Conservation (phyloP, 2,329 filamentous ascomycete genomes). For the Colletotrichum tanaceti region DNA sequence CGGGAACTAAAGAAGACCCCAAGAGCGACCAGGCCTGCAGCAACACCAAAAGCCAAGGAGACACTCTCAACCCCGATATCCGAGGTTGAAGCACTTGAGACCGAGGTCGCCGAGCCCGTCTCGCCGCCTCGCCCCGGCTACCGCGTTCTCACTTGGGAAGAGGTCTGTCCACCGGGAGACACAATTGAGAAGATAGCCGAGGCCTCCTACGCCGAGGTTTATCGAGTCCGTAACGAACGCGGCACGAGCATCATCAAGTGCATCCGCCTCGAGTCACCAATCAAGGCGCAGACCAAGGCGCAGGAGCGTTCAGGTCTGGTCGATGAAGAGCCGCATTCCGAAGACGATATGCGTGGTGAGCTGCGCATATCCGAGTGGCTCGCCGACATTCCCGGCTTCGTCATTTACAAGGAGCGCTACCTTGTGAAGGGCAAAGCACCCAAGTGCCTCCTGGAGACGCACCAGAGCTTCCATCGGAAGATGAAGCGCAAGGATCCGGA, state of each 20-base stretch:
- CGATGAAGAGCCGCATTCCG: conserved; percentile 68
- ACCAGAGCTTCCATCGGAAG: conserved; percentile 66
- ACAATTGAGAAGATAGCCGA: conserved; percentile 73
- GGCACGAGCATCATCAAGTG: conserved; percentile 75
- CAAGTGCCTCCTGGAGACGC: conserved; percentile 67
- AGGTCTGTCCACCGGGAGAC: conserved; percentile 66
- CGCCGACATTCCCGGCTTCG: conserved; percentile 73
- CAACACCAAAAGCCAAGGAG: background rate
- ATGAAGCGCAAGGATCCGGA: conserved; percentile 67
- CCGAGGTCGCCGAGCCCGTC: background rate
- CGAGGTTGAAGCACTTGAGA: background rate
- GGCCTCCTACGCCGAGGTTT: conserved; percentile 75
- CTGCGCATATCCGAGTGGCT: conserved; percentile 73
- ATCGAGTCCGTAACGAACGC: conserved; percentile 68
- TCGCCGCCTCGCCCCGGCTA: conserved; percentile 46
- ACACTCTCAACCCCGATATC: background rate
- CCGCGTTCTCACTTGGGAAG: conserved; percentile 65
- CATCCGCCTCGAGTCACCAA: conserved; percentile 68
- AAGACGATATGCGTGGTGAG: conserved; percentile 68
- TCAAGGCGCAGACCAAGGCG: conserved; percentile 67
- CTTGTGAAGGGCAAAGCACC: conserved; percentile 68
- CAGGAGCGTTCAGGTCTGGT: conserved; percentile 66
- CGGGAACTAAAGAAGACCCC: conserved; percentile 16
- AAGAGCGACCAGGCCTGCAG: background rate
- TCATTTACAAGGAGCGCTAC: conserved; percentile 73